Conservation (phyloP, 1,284 basidiomycete genomes). For the Ceratobasidium papillatum region DNA sequence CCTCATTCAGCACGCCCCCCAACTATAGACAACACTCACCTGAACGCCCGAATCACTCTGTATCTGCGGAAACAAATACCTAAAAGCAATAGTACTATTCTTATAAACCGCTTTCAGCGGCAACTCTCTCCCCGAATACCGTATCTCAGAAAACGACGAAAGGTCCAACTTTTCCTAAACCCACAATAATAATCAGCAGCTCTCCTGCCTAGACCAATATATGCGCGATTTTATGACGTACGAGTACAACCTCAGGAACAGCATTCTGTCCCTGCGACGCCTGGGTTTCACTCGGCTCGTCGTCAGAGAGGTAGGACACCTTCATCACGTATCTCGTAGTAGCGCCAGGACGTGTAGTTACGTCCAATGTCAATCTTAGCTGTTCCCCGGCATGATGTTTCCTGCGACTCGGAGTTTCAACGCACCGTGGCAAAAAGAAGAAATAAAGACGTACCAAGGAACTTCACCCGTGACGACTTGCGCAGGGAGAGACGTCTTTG, state of each 20-base stretch:
- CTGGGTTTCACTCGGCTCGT: slow-evolving; percentile 1
- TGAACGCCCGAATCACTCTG: background rate
- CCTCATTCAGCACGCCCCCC: background rate
- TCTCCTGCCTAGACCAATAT: background rate
- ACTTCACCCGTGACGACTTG: background rate
- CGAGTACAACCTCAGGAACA: slow-evolving; percentile 9
- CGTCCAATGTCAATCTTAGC: slow-evolving; percentile 6
- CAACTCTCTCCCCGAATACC: slow-evolving; percentile 14
- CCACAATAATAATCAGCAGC: background rate
- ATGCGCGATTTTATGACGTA: slow-evolving; percentile 24
- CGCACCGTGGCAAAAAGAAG: background rate
- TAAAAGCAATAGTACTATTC: slow-evolving; percentile 7
- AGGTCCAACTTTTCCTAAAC: slow-evolving; percentile 14
- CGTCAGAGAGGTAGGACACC: slow-evolving; percentile 17
- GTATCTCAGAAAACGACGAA: slow-evolving; percentile 17
- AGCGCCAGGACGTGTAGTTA: background rate
- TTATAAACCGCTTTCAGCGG: slow-evolving; percentile 32
- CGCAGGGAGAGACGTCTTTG: background rate
- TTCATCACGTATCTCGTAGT: background rate
- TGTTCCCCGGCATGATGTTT: slow-evolving; percentile 25
- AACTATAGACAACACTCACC: background rate
- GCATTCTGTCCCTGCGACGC: slow-evolving; percentile 24
- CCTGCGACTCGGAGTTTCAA: background rate
- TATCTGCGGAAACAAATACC: slow-evolving; percentile 13
- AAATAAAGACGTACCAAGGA: slow-evolving; percentile 3